Conservation (phyloP, 1,284 basidiomycete species). For the Clitocybe nebularis region DNA sequence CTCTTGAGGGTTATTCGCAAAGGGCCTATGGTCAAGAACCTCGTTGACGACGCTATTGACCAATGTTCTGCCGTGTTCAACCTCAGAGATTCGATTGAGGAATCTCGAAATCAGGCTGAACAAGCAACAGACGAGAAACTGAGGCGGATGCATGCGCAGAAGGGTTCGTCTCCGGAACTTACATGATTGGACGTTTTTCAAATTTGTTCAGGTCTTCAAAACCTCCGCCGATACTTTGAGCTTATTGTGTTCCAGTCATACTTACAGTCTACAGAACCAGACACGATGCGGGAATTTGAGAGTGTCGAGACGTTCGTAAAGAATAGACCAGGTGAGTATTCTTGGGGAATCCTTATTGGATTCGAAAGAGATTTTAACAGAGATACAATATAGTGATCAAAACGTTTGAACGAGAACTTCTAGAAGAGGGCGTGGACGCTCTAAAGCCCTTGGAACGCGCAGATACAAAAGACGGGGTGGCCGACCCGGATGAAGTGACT, state of each 20-base stretch:
- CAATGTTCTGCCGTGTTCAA: slow-evolving; percentile 85
- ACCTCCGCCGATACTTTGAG: slow-evolving; percentile 85
- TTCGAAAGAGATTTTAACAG: no score
- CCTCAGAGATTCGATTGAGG: slow-evolving; percentile 86
- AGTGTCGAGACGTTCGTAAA: slow-evolving; percentile 81
- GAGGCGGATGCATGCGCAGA: slow-evolving; percentile 63
- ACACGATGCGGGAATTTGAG: slow-evolving; percentile 75
- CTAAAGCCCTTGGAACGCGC: slow-evolving; percentile 84
- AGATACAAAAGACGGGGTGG: slow-evolving; percentile 70
- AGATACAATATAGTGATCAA: slow-evolving; percentile 68
- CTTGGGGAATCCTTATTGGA: no score
- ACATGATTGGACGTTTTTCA: no score
- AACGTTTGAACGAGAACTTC: slow-evolving; percentile 92
- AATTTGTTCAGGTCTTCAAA: slow-evolving; percentile 59
- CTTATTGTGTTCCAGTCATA: slow-evolving; percentile 95
- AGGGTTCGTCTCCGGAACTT: slow-evolving; percentile 43
- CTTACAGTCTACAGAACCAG: slow-evolving; percentile 81
- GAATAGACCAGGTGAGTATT: slow-evolving; percentile 72
- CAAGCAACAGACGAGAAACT: slow-evolving; percentile 71
- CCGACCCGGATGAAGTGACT: slow-evolving; percentile 85
- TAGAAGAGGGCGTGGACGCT: slow-evolving; percentile 74
- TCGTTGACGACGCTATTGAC: slow-evolving; percentile 92
- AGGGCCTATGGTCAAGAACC: slow-evolving; percentile 83
- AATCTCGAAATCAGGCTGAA: slow-evolving; percentile 71
- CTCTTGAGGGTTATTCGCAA: slow-evolving; percentile 90